Percentiles rank a stretch among this genome's conserved stretches.
phyloP scores from a whole-genome alignment of 768 basidiomycete genomes.

The Hortiboletus campestris region DNA sequence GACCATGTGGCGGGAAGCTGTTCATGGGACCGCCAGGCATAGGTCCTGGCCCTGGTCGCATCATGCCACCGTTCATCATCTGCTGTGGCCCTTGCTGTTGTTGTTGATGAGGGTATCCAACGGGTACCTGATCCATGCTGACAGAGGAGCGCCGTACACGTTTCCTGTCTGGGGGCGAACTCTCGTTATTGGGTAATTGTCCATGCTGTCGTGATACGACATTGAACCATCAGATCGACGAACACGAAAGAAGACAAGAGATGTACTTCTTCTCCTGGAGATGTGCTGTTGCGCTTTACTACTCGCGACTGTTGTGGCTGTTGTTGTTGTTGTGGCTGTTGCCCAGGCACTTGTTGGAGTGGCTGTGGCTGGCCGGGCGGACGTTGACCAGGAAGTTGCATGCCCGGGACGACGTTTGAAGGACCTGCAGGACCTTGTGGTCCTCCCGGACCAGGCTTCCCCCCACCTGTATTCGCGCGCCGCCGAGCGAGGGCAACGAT shows the following conservation, averaged over 20 bases:
- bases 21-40: slow-evolving; percentile 36
- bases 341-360: slow-evolving; percentile 30
- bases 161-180: slow-evolving; percentile 58
- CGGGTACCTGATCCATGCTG: slow-evolving; percentile 41
- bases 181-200: slow-evolving; percentile 45
- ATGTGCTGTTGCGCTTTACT: slow-evolving; percentile 58
- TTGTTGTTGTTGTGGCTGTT: slow-evolving; percentile 25
- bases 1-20: slow-evolving; percentile 31
- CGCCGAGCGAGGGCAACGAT: slow-evolving; percentile 33
- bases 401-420: slow-evolving; percentile 31
- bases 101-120: slow-evolving; percentile 33
- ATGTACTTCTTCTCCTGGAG: slow-evolving; percentile 59
- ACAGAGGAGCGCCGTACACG: slow-evolving; percentile 49
- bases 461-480: slow-evolving; percentile 13
- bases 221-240: slow-evolving; percentile 1
- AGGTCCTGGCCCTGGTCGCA: slow-evolving; percentile 33
- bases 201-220: slow-evolving; percentile 39
- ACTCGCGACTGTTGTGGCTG: slow-evolving; percentile 25
- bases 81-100: slow-evolving; percentile 38
- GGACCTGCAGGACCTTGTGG: slow-evolving; percentile 27
- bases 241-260: neutral
- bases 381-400: slow-evolving; percentile 44
- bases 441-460: slow-evolving; percentile 31
- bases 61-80: slow-evolving; percentile 41
- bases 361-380: slow-evolving; percentile 28